Conservation (phyloP, 2,329 filamentous ascomycete species). For the Hypoxylon sp. region DNA sequence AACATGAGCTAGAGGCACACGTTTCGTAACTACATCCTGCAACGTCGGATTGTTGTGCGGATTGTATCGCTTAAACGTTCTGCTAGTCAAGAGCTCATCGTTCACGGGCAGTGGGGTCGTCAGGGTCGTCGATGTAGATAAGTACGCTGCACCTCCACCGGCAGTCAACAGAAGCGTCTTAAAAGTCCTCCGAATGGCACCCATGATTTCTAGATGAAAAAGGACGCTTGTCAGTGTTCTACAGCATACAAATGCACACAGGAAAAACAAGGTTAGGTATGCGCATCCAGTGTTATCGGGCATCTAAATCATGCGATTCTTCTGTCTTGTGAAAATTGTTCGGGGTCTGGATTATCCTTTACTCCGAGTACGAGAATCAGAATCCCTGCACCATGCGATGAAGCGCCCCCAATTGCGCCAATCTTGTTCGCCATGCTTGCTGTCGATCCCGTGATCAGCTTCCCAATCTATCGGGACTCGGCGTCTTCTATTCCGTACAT, state of each 20-base stretch:
- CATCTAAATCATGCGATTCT: too few species aligned
- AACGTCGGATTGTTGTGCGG: constrained; percentile 26
- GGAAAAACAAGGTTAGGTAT: too few species aligned
- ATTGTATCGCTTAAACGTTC: constrained; percentile 22
- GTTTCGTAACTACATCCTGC: constrained; percentile 29
- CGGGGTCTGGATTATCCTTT: constrained; percentile 6
- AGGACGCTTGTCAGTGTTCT: too few species aligned
- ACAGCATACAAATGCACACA: too few species aligned
- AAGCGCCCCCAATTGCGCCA: constrained; percentile 2
- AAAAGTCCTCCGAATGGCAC: constrained; percentile 20
- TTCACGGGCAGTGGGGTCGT: constrained; percentile 24
- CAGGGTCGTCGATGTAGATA: constrained; percentile 25
- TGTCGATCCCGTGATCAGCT: too few species aligned
- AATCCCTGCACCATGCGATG: constrained; percentile 2
- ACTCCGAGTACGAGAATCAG: constrained; percentile 12
- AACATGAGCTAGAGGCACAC: constrained; percentile 28
- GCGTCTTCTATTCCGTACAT: too few species aligned
- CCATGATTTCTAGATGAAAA: too few species aligned
- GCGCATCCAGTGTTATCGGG: too few species aligned
- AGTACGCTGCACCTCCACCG: constrained; percentile 12
- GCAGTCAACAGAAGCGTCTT: constrained; percentile 1
- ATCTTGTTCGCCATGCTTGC: too few species aligned
- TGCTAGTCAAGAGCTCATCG: constrained; percentile 24
- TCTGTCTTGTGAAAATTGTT: too few species aligned
- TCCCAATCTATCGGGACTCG: too few species aligned